Evolutionary conservation across 345 rosid species (phyloP), one percentile per base, ranked within the genome.

Genomic region (Lepidium didymum): DNA sequence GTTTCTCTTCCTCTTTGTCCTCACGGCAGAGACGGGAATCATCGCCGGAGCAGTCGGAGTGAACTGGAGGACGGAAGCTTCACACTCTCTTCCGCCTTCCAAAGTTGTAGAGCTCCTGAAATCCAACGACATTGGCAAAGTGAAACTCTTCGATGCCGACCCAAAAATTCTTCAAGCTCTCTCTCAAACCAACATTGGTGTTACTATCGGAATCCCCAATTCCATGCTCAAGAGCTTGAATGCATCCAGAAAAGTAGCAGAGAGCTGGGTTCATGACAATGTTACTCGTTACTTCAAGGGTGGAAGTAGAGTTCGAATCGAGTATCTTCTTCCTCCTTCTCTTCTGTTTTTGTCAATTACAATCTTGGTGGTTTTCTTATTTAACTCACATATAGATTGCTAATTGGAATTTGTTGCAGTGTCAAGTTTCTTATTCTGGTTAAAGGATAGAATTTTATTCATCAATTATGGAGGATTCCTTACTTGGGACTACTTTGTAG

Each of bases 231-330:
- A 72, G 62, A 81, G 61, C 74, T 53, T 92, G 21, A 92, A 92
- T 83, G 86, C 91, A 14, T 90, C 96, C 7, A 67, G 5, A 69
- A 86, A 87, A 63, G 90, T 83, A 52, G 98, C 91, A 4, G 81
- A 75, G 75, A 86, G 82, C 54, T 92, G 98, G 98, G 93, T 90
- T 19, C 98, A 92, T 77, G 98, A 92, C 67, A 92, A 92, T 77
- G 91, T 90, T 82, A 90, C 96, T 72, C 96, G 98, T 69, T 92
- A 86, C 81, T 74, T 81, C 80, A 60, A 88, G 13, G 66, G 77
- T 8, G 81, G 81, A 40, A 62, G 62, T 75, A 78, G 78, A 41
- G 91, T 87, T 60, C 83, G 84, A 56, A 84, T 92, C 60, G 86
- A 86, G 96, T 92, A 86, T 51, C 79, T 45, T 73, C 27, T 55